A percentile compares a stretch with the other conserved stretches of the same genome.
Conservation (phyloP, 805 yeast species). For the Wickerhamiella alocasiicola region DNA sequence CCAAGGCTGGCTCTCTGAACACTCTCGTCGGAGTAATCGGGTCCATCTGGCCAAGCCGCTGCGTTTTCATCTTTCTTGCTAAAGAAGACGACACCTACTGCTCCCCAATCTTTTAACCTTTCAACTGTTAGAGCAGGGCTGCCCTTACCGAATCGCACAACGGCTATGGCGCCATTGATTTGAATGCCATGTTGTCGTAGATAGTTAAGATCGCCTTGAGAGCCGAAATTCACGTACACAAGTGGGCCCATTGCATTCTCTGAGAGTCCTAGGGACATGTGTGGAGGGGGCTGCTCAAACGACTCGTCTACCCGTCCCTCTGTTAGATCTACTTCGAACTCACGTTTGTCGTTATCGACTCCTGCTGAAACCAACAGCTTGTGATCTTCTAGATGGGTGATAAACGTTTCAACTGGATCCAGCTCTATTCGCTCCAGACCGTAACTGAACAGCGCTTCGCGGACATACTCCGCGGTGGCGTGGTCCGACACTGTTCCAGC, state of each 20-base stretch:
- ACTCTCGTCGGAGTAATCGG: slow-evolving; percentile 31
- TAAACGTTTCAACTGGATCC: slow-evolving; percentile 39
- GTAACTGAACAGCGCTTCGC: slow-evolving; percentile 43
- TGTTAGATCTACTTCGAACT: slow-evolving; percentile 19
- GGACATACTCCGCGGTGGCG: slow-evolving; percentile 54
- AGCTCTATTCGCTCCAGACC: slow-evolving; percentile 43
- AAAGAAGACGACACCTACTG: slow-evolving; percentile 57
- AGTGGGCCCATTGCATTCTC: slow-evolving; percentile 44
- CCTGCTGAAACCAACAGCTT: too few relatives aligned
- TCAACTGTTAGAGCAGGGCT: slow-evolving; percentile 40
- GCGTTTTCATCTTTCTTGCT: slow-evolving; percentile 28
- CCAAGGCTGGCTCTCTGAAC: slow-evolving; percentile 36
- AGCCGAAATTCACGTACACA: slow-evolving; percentile 59
- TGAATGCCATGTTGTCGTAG: slow-evolving; percentile 28
- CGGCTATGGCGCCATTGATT: slow-evolving; percentile 39
- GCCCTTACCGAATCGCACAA: slow-evolving; percentile 47
- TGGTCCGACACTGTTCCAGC: slow-evolving; percentile 83
- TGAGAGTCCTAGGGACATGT: slow-evolving; percentile 45
- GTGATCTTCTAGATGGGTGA: slow-evolving; percentile 48
- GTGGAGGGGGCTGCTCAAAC: slow-evolving; percentile 23
- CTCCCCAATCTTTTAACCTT: slow-evolving; percentile 45
- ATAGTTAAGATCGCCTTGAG: slow-evolving; percentile 37
- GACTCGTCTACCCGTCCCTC: slow-evolving; percentile 17
- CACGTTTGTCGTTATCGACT: slow-evolving; percentile 20
- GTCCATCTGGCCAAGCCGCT: slow-evolving; percentile 25